These are phyloP conservation scores for Sechiopsis laciniata DNA, from an alignment of 306 rosid genomes.

Conservation along the genomic window DNA sequence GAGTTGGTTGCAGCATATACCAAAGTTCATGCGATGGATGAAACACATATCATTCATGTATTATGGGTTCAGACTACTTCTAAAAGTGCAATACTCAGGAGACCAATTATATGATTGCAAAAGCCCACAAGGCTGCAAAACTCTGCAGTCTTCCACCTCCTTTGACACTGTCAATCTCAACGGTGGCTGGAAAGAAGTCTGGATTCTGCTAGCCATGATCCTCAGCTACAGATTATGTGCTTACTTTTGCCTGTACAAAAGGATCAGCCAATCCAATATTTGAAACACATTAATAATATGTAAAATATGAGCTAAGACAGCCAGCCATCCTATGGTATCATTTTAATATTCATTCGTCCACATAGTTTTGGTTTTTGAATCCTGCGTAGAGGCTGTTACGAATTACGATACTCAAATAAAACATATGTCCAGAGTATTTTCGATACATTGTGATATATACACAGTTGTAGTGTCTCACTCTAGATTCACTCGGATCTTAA, in stretches of 20 bases:
- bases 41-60: slow-evolving; percentile 84
- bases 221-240: slow-evolving; percentile 61
- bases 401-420: neutral
- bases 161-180: slow-evolving; percentile 61
- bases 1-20: slow-evolving; percentile 67
- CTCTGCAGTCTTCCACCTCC: slow-evolving; percentile 70
- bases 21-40: slow-evolving; percentile 76
- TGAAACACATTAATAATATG: neutral
- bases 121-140: slow-evolving; percentile 60
- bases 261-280: slow-evolving; percentile 42
- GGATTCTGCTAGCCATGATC: slow-evolving; percentile 76
- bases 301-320: neutral
- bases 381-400: neutral
- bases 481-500: neutral
- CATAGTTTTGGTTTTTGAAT: neutral
- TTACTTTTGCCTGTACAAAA: slow-evolving; percentile 57
- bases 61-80: slow-evolving; percentile 74
- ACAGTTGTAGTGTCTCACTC: slow-evolving; percentile 14
- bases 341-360: slow-evolving; percentile 2
- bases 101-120: slow-evolving; percentile 68
- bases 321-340: no score
- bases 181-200: slow-evolving; percentile 69
- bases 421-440: neutral
- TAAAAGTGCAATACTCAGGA: slow-evolving; percentile 85
- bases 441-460: slow-evolving; percentile 11